Conservation (phyloP, 345 rosid species). For the Raphanus sativus region DNA sequence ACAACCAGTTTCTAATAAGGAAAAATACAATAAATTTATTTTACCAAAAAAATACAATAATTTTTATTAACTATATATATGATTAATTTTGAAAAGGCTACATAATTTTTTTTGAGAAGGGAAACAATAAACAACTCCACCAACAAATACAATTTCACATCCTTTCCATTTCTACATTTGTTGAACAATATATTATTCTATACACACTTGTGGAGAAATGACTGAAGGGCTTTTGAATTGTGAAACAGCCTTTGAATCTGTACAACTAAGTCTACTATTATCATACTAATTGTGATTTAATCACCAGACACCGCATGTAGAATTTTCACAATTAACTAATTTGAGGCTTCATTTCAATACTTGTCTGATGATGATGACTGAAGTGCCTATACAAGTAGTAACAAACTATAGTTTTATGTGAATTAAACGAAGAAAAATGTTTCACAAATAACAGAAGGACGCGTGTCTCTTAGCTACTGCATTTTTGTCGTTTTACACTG, state of each 20-base stretch:
- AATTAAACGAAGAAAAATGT: not conserved
- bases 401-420: not conserved
- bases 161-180: not conserved
- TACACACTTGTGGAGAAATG: not conserved
- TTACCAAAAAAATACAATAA: not conserved
- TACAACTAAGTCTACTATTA: not conserved
- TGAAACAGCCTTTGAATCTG: not conserved
- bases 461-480: not conserved
- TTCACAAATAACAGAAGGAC: not conserved
- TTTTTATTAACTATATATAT: too few relatives aligned
- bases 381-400: not conserved
- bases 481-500: not conserved
- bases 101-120: not conserved
- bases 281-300: not conserved
- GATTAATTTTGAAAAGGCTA: too few relatives aligned
- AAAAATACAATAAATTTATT: not conserved
- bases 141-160: not conserved
- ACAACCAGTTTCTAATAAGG: not conserved
- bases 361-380: not conserved
- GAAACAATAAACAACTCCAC: not conserved
- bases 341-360: not conserved
- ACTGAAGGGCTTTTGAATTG: not conserved
- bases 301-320: not conserved
- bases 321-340: not conserved
- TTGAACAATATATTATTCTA: not conserved